phyloP scores from a whole-genome alignment of 306 rosid genomes.

The Cicer pinnatifidum region DNA sequence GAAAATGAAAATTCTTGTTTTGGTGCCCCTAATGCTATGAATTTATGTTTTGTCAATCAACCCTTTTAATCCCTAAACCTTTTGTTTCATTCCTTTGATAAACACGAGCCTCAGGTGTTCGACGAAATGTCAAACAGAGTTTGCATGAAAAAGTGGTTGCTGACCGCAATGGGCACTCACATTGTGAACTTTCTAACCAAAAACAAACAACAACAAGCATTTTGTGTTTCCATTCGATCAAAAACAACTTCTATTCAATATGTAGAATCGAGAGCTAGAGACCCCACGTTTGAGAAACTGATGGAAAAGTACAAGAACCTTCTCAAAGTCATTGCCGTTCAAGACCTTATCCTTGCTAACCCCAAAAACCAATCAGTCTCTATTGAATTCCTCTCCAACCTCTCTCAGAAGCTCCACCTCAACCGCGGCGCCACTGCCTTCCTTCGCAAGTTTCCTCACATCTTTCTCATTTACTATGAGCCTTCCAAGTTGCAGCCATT shows the following conservation, averaged over 20 bases:
- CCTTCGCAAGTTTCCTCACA: constrained; percentile 83
- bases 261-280: constrained; percentile 78
- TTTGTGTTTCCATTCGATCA: constrained; percentile 49
- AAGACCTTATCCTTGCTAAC: constrained; percentile 86
- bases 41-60: not conserved
- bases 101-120: constrained; percentile 41
- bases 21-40: not conserved
- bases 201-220: constrained; percentile 39
- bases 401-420: constrained; percentile 86
- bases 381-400: constrained; percentile 74
- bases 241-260: constrained; percentile 74
- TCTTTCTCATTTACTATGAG: constrained; percentile 72
- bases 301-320: constrained; percentile 86
- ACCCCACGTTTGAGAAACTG: constrained; percentile 87
- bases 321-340: constrained; percentile 75
- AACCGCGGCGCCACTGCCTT: constrained; percentile 77
- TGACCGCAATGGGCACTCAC: constrained; percentile 42
- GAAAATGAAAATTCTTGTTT: not conserved
- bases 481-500: constrained; percentile 66
- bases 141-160: constrained; percentile 9
- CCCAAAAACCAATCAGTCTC: constrained; percentile 67
- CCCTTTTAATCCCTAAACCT: not conserved
- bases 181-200: constrained; percentile 49
- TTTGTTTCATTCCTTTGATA: not conserved
- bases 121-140: constrained; percentile 50